These are phyloP conservation scores for Malus hybrid DNA, from an alignment of 331 rosid genomes.

Conservation along the genomic window DNA sequence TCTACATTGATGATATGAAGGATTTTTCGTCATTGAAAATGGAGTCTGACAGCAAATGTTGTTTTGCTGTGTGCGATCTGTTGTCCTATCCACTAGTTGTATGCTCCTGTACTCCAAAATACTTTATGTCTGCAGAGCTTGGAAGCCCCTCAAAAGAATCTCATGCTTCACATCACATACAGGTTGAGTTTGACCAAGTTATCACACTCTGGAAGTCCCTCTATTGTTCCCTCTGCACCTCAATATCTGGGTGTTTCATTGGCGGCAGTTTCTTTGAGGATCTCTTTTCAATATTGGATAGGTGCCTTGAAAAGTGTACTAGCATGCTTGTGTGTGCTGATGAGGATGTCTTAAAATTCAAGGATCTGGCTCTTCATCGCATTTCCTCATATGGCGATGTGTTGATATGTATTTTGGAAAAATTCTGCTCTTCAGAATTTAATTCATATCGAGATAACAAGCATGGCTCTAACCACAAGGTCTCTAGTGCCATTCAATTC, in stretches of 20 bases:
- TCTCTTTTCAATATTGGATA: slow-evolving; percentile 33
- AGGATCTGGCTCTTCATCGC: slow-evolving; percentile 25
- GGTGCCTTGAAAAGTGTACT: slow-evolving; percentile 44
- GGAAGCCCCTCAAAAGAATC: slow-evolving; percentile 20
- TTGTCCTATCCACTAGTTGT: slow-evolving; percentile 55
- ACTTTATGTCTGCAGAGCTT: slow-evolving; percentile 18
- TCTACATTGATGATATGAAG: slow-evolving; percentile 31
- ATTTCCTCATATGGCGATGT: slow-evolving; percentile 48
- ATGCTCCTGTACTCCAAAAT: slow-evolving; percentile 25
- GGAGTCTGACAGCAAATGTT: slow-evolving; percentile 29
- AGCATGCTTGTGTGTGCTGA: slow-evolving; percentile 18
- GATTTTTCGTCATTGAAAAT: slow-evolving; percentile 26
- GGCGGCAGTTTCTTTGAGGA: slow-evolving; percentile 41
- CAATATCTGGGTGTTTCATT: slow-evolving; percentile 31
- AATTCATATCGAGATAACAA: slow-evolving; percentile 21
- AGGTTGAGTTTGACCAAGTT: slow-evolving; percentile 35
- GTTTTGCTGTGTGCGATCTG: slow-evolving; percentile 37
- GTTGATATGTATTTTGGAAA: slow-evolving; percentile 43
- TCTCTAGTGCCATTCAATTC: slow-evolving; percentile 21
- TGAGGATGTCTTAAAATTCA: slow-evolving; percentile 25
- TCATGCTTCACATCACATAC: slow-evolving; percentile 22
- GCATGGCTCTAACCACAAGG: slow-evolving; percentile 15
- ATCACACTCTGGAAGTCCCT: slow-evolving; percentile 67
- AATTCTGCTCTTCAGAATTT: slow-evolving; percentile 29
- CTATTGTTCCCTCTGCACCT: slow-evolving; percentile 39